Evolutionary conservation across 768 basidiomycete genomes (phyloP).

Genomic region (Ramaria sp.): DNA sequence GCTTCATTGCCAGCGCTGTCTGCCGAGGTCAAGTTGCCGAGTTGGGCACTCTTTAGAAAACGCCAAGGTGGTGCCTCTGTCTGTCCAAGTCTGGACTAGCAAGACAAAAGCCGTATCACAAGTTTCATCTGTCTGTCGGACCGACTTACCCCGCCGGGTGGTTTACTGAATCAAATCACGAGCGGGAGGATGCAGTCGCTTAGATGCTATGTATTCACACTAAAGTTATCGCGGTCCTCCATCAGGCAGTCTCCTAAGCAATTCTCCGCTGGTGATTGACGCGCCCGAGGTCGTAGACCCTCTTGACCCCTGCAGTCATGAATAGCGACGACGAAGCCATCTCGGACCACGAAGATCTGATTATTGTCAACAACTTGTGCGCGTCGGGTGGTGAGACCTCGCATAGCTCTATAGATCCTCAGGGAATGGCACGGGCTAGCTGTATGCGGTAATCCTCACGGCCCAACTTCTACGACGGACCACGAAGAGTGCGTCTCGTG

Average conservation of each 20-base stretch:
- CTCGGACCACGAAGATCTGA: conserved; percentile 27
- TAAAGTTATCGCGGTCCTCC: conserved; percentile 21
- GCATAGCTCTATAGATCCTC: conserved; percentile 34
- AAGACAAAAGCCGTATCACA: too few relatives aligned
- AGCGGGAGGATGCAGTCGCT: conserved; percentile 17
- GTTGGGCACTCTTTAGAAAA: background rate
- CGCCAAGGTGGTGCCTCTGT: background rate
- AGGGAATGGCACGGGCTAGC: conserved; percentile 31
- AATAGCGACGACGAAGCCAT: conserved; percentile 31
- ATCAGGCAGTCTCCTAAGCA: conserved; percentile 31
- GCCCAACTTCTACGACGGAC: conserved; percentile 19
- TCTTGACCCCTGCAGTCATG: background rate
- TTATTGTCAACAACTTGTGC: conserved; percentile 48
- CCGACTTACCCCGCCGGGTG: conserved; percentile 1
- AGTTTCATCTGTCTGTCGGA: background rate
- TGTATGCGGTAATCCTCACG: conserved; percentile 20
- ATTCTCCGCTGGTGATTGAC: conserved; percentile 32
- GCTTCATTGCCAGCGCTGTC: background rate
- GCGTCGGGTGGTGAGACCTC: conserved; percentile 43
- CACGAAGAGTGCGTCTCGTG: conserved; percentile 23
- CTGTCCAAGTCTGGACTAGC: background rate
- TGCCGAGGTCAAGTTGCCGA: background rate
- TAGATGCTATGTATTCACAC: conserved; percentile 16
- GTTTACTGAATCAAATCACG: conserved; percentile 10
- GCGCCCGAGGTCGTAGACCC: background rate